Conservation (phyloP, 257 asterid species). For the Plantago major region DNA sequence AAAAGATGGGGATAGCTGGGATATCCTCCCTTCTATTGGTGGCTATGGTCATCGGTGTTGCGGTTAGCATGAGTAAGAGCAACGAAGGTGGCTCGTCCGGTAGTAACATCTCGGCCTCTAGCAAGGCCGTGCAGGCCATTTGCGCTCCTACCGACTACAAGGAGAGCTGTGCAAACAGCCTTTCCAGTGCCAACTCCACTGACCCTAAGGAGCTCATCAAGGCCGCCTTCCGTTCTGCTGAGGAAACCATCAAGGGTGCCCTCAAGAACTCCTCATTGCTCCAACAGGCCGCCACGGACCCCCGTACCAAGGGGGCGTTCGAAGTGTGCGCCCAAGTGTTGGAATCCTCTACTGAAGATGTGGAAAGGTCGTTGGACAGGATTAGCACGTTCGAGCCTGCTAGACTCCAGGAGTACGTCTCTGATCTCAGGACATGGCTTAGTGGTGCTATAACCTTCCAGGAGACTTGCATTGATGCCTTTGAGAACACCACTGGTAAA, state of each 20-base stretch:
- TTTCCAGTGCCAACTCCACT: conserved; percentile 38
- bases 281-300: conserved; percentile 42
- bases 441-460: conserved; percentile 59
- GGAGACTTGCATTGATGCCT: conserved; percentile 72
- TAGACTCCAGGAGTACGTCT: conserved; percentile 23
- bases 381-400: conserved; percentile 24
- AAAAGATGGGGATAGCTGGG: conserved; percentile 31
- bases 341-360: conserved; percentile 46
- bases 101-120: conserved; percentile 5
- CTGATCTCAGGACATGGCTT: conserved; percentile 53
- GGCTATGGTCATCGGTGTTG: conserved; percentile 43
- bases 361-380: conserved; percentile 31
- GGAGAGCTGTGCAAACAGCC: conserved; percentile 44
- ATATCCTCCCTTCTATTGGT: conserved; percentile 46
- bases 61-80: conserved; percentile 21
- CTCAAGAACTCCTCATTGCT: conserved; percentile 36
- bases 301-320: conserved; percentile 43
- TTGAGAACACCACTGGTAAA: conserved; percentile 48
- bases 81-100: background rate
- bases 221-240: conserved; percentile 38
- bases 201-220: conserved; percentile 53
- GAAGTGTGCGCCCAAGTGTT: conserved; percentile 44
- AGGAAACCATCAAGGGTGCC: conserved; percentile 26
- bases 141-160: conserved; percentile 62
- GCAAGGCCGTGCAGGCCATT: conserved; percentile 38